Base-by-base conservation (phyloP, 768 basidiomycete species). In the Termitomyces sp. region DNA sequence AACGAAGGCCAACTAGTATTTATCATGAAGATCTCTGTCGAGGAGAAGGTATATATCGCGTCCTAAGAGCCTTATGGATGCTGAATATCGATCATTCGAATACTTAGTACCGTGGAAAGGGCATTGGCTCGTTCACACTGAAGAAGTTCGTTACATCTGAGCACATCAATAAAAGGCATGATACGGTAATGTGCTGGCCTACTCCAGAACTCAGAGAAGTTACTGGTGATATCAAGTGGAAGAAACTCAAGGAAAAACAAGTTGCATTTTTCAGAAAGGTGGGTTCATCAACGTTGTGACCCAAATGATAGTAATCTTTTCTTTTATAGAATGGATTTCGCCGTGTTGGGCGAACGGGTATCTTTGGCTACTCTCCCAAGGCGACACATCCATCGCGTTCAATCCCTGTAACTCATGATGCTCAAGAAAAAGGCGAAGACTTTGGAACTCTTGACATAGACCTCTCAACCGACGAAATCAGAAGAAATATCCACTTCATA, bases 1-100 rank as follows among this genome's bases (percentile, higher is more conserved):
- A 65, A 73, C 52, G 15, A 50, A 3, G 74, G 73, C 5, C 40
- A 57, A 31, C 51, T 74, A 37, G n/a, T 76, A 7, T 73, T 73
- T 59, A 49, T 76, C 14, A 46, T 68, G 6, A 57, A 67, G 15
- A 58, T 74, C 10, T 20, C 43, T 4, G 73, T 75, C 1, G 58
- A 67, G 3, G 57, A 65, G 5, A 12, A 66, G 60, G 73, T 74
- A 25, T 38, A 9, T 14, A 32, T 17, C 6, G 42, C 15, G 1
- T 14, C 42, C 25, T 29, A n/a, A 25, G 42, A 60, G 11, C 14
- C 12, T 2, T 36, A 29, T 17, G 48, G 15, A 42, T 29, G 49
- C 36, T 50, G 17, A 20, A 4, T 37, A 60, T 14, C 12, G 14
- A 48, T 29, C 3, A 12, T 15, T 31, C 3, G 12, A 31, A 48